Percentiles rank a stretch among this genome's conserved stretches.
Evolutionary conservation across 2,329 filamentous ascomycete genomes (phyloP).

Genomic region (Arthrobotrys sinensis): DNA sequence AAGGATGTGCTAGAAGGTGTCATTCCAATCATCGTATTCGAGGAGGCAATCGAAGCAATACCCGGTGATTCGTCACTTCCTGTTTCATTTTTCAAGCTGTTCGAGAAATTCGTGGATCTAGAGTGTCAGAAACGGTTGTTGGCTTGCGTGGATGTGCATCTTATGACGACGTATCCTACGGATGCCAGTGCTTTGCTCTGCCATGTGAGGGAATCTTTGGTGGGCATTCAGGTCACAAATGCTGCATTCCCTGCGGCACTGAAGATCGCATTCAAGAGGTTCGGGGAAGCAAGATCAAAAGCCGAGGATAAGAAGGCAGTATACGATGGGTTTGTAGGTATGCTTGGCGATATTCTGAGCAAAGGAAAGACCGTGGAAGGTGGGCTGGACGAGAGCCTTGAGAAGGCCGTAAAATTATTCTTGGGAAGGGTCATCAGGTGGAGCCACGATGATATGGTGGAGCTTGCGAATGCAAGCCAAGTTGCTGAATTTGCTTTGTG

Average conservation of each 20-base stretch:
- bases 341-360: slow-evolving; percentile 44
- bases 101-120: slow-evolving; percentile 78
- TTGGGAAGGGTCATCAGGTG: slow-evolving; percentile 48
- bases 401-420: slow-evolving; percentile 51
- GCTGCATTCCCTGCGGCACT: slow-evolving; percentile 75
- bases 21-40: slow-evolving; percentile 92
- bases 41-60: slow-evolving; percentile 84
- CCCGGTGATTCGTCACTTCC: slow-evolving; percentile 78
- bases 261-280: slow-evolving; percentile 53
- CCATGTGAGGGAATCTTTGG: slow-evolving; percentile 79
- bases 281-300: slow-evolving; percentile 53
- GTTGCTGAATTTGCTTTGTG: slow-evolving; percentile 35
- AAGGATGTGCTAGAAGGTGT: slow-evolving; percentile 92
- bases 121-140: slow-evolving; percentile 78
- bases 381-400: slow-evolving; percentile 55
- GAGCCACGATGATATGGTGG: slow-evolving; percentile 37
- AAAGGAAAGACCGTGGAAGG: slow-evolving; percentile 39
- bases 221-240: slow-evolving; percentile 76
- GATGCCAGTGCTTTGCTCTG: slow-evolving; percentile 78
- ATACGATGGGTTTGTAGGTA: slow-evolving; percentile 43
- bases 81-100: slow-evolving; percentile 84
- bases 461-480: slow-evolving; percentile 35
- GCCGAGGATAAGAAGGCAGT: slow-evolving; percentile 43
- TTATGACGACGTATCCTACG: slow-evolving; percentile 75
- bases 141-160: slow-evolving; percentile 79